Evolutionary conservation across 2,329 filamentous ascomycete species (phyloP).

Genomic region (Fusarium nematophilum): DNA sequence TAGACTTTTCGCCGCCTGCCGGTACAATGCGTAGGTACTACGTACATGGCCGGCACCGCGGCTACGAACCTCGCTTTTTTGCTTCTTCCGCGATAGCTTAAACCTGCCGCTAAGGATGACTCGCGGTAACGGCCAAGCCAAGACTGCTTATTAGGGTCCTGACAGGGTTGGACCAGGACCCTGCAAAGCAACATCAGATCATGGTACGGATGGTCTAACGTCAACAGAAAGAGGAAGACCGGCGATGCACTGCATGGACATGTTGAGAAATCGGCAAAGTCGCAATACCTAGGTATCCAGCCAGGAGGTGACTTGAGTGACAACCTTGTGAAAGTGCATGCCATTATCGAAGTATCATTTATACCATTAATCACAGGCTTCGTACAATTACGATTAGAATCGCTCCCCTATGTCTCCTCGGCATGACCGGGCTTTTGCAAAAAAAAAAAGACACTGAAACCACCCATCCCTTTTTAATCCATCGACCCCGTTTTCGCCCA

Average conservation of each 20-base stretch:
- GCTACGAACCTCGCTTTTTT: constrained; percentile 28
- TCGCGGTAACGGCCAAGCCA: constrained; percentile 7
- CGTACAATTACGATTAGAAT: constrained; percentile 3
- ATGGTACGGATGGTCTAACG: not conserved
- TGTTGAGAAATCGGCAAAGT: too few relatives aligned
- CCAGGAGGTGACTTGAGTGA: too few relatives aligned
- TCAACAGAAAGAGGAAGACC: too few relatives aligned
- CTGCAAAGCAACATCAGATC: constrained; percentile 5
- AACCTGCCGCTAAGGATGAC: constrained; percentile 15
- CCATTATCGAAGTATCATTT: constrained; percentile 16
- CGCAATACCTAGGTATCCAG: too few relatives aligned
- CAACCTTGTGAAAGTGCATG: constrained; percentile 23
- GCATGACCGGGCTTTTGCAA: constrained; percentile 21
- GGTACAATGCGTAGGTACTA: not conserved
- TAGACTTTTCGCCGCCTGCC: constrained; percentile 14
- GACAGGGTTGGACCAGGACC: not conserved
- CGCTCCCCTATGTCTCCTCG: not conserved
- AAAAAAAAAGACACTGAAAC: constrained; percentile 12
- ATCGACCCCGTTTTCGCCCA: constrained; percentile 20
- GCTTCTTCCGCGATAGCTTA: constrained; percentile 41
- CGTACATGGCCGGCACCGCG: constrained; percentile 1
- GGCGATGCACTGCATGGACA: too few relatives aligned
- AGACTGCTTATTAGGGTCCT: constrained; percentile 1
- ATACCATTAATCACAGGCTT: not conserved
- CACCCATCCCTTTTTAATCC: constrained; percentile 22